phyloP scores from a whole-genome alignment of 108 stramenopile species.

The Conticribra guillardii region DNA sequence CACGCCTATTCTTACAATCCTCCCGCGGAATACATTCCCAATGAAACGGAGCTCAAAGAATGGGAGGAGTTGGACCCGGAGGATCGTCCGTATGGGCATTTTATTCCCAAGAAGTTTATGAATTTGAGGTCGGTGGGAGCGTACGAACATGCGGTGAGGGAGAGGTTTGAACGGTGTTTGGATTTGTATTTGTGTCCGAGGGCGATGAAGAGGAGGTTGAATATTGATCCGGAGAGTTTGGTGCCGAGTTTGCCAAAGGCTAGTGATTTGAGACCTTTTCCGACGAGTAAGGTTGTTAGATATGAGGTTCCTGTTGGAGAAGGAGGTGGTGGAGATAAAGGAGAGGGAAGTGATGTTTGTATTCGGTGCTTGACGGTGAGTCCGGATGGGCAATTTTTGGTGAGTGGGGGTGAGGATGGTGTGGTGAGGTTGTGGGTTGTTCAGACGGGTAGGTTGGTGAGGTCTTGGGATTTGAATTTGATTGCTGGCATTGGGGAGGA shows the following conservation, averaged over 20 bases:
- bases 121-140: conserved; percentile 94
- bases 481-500: conserved; percentile 27
- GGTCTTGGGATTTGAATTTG: conserved; percentile 73
- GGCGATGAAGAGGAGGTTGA: conserved; percentile 90
- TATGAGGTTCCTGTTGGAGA: conserved; percentile 79
- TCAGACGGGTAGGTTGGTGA: conserved; percentile 75
- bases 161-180: conserved; percentile 98
- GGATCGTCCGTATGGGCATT: conserved; percentile 89
- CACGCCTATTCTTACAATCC: conserved; percentile 97
- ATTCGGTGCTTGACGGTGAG: conserved; percentile 85
- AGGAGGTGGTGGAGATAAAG: conserved; percentile 37
- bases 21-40: conserved; percentile 96
- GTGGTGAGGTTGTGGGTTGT: conserved; percentile 96
- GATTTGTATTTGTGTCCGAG: conserved; percentile 99
- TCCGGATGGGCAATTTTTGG: conserved; percentile 97
- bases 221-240: conserved; percentile 96
- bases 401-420: conserved; percentile 91
- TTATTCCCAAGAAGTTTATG: conserved; percentile 89
- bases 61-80: conserved; percentile 91
- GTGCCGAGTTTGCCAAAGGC: conserved; percentile 95
- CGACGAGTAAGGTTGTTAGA: conserved; percentile 87
- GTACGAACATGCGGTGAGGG: conserved; percentile 91
- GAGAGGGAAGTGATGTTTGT: conserved; percentile 18
- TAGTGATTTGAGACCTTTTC: conserved; percentile 95
- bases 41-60: conserved; percentile 90